These are phyloP conservation scores for Tarenaya hassleriana DNA, from an alignment of 345 rosid species.

Conservation along the genomic window DNA sequence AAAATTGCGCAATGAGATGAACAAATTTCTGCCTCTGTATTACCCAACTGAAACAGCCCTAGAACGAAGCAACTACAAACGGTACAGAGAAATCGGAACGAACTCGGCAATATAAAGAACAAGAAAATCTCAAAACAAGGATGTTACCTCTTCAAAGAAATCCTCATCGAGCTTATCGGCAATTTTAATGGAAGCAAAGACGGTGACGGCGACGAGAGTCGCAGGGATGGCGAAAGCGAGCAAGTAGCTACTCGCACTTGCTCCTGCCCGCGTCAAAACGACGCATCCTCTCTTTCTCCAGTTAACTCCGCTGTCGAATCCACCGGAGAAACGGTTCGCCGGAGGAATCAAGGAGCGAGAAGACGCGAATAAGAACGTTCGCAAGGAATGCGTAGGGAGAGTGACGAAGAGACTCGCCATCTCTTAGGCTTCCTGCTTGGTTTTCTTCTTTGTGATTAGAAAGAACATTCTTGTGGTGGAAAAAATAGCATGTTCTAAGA, in stretches of 20 bases:
- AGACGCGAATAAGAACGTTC: slow-evolving; percentile 14
- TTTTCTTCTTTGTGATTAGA: too few species aligned
- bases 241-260: slow-evolving; percentile 50
- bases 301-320: not conserved
- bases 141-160: slow-evolving; percentile 66
- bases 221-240: slow-evolving; percentile 63
- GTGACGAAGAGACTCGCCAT: slow-evolving; percentile 51
- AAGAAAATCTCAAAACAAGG: not conserved
- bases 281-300: slow-evolving; percentile 30
- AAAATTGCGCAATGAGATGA: too few species aligned
- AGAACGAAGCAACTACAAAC: not conserved
- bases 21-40: too few species aligned
- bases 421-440: too few species aligned
- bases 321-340: slow-evolving; percentile 20
- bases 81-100: too few species aligned
- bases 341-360: slow-evolving; percentile 11
- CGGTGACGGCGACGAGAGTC: slow-evolving; percentile 58
- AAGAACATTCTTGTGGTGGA: too few species aligned
- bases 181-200: slow-evolving; percentile 53
- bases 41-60: too few species aligned
- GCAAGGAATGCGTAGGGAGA: slow-evolving; percentile 27
- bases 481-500: too few species aligned
- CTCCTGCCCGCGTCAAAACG: slow-evolving; percentile 59
- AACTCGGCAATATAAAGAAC: not conserved
- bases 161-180: slow-evolving; percentile 67